phyloP scores from a whole-genome alignment of 2,329 filamentous ascomycete genomes.

The Didymella sp. region DNA sequence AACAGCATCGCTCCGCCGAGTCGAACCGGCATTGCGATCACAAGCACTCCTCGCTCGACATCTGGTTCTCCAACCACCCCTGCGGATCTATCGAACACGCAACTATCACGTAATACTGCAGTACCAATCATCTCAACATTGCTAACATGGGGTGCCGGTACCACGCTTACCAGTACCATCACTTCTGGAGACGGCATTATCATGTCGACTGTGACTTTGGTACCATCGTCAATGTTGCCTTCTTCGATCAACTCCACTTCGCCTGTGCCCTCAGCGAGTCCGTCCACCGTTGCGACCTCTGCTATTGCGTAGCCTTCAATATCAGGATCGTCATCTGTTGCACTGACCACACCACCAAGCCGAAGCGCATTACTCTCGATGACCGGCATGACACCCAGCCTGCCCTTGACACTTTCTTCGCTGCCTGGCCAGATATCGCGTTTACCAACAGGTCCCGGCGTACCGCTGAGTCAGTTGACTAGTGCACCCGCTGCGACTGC shows the following conservation, averaged over 20 bases:
- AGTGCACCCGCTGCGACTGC: background rate
- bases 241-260: background rate
- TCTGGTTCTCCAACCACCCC: too few relatives aligned
- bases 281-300: background rate
- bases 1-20: conserved; percentile 40
- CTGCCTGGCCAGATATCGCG: background rate
- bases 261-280: background rate
- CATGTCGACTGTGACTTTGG: background rate
- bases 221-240: background rate
- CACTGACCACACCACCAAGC: background rate
- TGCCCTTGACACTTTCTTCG: background rate
- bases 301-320: background rate
- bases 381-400: background rate
- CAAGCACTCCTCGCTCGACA: conserved; percentile 9
- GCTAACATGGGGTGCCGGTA: too few relatives aligned
- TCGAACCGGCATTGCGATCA: conserved; percentile 20
- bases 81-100: background rate
- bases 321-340: background rate
- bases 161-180: background rate
- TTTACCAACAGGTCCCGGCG: too few relatives aligned
- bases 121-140: background rate
- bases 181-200: background rate
- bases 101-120: background rate
- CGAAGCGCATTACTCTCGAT: background rate
- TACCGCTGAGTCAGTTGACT: too few relatives aligned